Base-by-base conservation (phyloP, 2,329 filamentous ascomycete species). In the Esteya vermicola region DNA sequence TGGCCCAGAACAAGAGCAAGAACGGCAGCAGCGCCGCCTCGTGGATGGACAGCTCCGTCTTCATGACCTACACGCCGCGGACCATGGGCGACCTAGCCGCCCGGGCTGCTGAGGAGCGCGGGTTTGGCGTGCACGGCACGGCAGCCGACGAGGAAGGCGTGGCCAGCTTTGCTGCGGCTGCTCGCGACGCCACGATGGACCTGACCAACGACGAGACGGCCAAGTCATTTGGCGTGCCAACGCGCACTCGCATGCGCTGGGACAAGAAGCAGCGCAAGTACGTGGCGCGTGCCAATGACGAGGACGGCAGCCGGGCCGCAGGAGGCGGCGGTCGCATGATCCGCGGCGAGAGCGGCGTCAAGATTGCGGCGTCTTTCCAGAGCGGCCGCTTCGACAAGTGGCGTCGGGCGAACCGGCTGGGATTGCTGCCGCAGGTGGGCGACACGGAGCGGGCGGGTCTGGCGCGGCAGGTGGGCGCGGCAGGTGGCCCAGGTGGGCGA, bases 251-350 rank as follows among this genome's bases (percentile, higher is more conserved):
- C 49, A 80, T 94, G 78, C 81, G 91, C 49, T 98, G 91, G 91
- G 91, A 98, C 65, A 89, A 93, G 66, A 93, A 94, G 60, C 75
- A 78, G 53, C 93, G 84, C 63, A 96, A 95, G 62, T 98, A 96
- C 63, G 89, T 98, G 27, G 70, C 84, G 12, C 76, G 84, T 27
- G 78, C 78, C 51, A 96, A 98, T 67, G 91, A 98, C 62, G 84
- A 93, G 51, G 93, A 98, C 62, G 91, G 91, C 30, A 93, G 67
- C 51, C 80, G 78, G 54, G 22, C 27, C 1, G 23, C 37, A 21
- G 31, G 13, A 16, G 72, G 72, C 36, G 58, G 60, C 41, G 44
- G 44, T 8, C 22, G 26, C 54, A 79, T 95, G 64, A 80, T 95
- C 42, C 72, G 75, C 46, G 88, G 91, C 52, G 91, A 98, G 63